Conservation (phyloP, 768 basidiomycete genomes). For the Trametes cubensis region DNA sequence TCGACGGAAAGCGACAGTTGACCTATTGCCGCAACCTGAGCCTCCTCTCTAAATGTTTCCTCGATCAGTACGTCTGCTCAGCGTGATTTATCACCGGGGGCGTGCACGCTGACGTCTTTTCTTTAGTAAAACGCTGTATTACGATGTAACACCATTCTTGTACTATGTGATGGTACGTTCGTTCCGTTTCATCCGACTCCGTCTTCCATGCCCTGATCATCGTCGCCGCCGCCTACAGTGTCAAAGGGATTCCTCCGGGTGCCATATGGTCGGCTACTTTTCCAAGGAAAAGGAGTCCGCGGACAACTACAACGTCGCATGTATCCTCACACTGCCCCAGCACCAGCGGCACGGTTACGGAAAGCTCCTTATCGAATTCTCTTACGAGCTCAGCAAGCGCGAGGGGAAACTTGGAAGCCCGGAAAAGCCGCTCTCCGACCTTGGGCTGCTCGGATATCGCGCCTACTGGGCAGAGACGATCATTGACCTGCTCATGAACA, state of each 20-base stretch:
- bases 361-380: constrained; percentile 95
- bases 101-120: constrained; percentile 24
- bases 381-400: constrained; percentile 95
- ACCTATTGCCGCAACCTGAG: constrained; percentile 98
- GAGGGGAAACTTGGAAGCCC: constrained; percentile 96
- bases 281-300: constrained; percentile 99
- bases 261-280: constrained; percentile 97
- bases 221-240: constrained; percentile 46
- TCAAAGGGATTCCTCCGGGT: constrained; percentile 85
- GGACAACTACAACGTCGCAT: constrained; percentile 98
- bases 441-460: constrained; percentile 90
- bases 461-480: constrained; percentile 98
- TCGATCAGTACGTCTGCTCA: constrained; percentile 81
- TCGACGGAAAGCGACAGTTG: constrained; percentile 94
- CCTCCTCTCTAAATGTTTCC: constrained; percentile 94
- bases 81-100: constrained; percentile 1
- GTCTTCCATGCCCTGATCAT: neutral
- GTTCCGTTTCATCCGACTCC: neutral
- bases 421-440: constrained; percentile 95
- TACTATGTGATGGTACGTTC: constrained; percentile 94
- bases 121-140: constrained; percentile 93
- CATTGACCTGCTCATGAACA: constrained; percentile 80
- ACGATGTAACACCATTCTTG: constrained; percentile 99
- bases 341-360: constrained; percentile 97
- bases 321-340: constrained; percentile 97